Conservation (phyloP, 2,329 filamentous ascomycete genomes). For the Monilinia aucupariae region DNA sequence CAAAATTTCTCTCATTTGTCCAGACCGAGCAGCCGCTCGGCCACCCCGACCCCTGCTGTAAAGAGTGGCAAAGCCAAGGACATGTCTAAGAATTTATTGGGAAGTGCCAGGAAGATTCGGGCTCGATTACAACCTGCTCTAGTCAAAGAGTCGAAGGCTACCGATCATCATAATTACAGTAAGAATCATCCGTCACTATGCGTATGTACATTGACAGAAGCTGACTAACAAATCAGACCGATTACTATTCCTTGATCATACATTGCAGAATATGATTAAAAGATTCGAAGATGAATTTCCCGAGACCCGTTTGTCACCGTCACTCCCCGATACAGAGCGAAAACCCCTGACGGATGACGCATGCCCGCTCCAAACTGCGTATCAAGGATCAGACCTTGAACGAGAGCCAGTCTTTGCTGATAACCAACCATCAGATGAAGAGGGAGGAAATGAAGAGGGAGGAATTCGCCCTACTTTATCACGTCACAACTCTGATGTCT, state of each 20-base stretch:
- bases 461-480: slow-evolving; percentile 41
- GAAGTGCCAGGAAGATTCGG: slow-evolving; percentile 84
- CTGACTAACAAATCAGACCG: slow-evolving; percentile 46
- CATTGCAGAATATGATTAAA: slow-evolving; percentile 84
- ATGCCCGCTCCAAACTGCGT: slow-evolving; percentile 19
- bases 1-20: slow-evolving; percentile 24
- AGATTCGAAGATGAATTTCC: slow-evolving; percentile 96
- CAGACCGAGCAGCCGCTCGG: slow-evolving; percentile 41
- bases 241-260: slow-evolving; percentile 81
- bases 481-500: slow-evolving; percentile 61
- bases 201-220: neutral
- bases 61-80: slow-evolving; percentile 68
- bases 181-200: slow-evolving; percentile 38
- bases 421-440: slow-evolving; percentile 37
- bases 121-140: slow-evolving; percentile 77
- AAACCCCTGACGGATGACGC: neutral
- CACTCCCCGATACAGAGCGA: slow-evolving; percentile 18
- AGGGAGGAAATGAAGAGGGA: slow-evolving; percentile 38
- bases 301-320: slow-evolving; percentile 57
- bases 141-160: slow-evolving; percentile 63
- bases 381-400: slow-evolving; percentile 26
- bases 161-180: slow-evolving; percentile 73
- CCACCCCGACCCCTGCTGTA: slow-evolving; percentile 40
- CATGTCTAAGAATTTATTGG: slow-evolving; percentile 85
- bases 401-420: slow-evolving; percentile 26